A percentile compares a stretch with the other conserved stretches of the same genome.
Evolutionary conservation across 176 grass and related monocot species (phyloP).

Genomic region (Alopecurus myosuroides): DNA sequence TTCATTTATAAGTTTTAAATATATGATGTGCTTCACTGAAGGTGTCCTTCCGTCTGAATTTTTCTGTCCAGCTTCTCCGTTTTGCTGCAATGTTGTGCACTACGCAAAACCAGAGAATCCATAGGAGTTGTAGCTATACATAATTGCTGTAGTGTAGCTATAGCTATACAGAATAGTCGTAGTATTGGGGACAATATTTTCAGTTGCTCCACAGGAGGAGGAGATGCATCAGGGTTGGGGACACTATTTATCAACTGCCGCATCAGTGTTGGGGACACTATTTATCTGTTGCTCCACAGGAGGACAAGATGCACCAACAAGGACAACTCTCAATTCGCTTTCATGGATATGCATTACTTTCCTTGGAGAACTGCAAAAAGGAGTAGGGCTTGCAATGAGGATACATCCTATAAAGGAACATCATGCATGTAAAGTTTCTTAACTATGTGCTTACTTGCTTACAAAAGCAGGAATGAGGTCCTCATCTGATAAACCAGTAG

Average conservation of each 20-base stretch:
- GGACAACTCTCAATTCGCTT: slow-evolving; percentile 87
- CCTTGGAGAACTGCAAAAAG: slow-evolving; percentile 81
- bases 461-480: slow-evolving; percentile 83
- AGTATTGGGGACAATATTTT: too few relatives aligned
- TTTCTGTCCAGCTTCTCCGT: too few relatives aligned
- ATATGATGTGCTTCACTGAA: too few relatives aligned
- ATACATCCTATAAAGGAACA: background rate
- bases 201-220: too few relatives aligned
- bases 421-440: background rate
- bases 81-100: too few relatives aligned
- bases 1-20: too few relatives aligned
- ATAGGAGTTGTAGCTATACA: too few relatives aligned
- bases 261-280: slow-evolving; percentile 22
- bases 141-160: too few relatives aligned
- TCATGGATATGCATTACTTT: slow-evolving; percentile 86
- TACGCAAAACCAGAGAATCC: too few relatives aligned
- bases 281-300: slow-evolving; percentile 35
- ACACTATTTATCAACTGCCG: slow-evolving; percentile 33
- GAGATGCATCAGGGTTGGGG: too few relatives aligned
- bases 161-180: too few relatives aligned
- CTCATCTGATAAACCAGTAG: slow-evolving; percentile 74
- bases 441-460: slow-evolving; percentile 39
- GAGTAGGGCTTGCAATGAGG: background rate
- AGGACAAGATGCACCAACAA: slow-evolving; percentile 58
- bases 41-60: too few relatives aligned